These are phyloP conservation scores for Sclerotinia glacialis DNA, from an alignment of 2,329 filamentous ascomycete genomes.

Conservation along the genomic window DNA sequence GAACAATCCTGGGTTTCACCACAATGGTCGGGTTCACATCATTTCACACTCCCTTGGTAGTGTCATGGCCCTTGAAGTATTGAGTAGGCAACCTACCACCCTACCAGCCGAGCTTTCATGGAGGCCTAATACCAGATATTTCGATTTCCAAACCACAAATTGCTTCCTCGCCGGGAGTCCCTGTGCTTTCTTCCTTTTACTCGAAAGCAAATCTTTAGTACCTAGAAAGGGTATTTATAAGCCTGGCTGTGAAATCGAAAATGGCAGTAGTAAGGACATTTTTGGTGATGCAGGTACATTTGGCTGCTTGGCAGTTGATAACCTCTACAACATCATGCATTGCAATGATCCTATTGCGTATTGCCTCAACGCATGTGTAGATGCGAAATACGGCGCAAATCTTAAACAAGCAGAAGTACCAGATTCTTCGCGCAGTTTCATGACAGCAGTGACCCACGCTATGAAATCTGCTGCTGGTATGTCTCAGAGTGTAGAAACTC, in stretches of 20 bases:
- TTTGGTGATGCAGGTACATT: conserved; percentile 78
- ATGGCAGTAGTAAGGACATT: conserved; percentile 56
- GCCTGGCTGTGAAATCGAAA: conserved; percentile 65
- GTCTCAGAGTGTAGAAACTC: conserved; percentile 38
- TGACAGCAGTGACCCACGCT: conserved; percentile 61
- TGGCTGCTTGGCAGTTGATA: conserved; percentile 90
- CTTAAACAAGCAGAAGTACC: conserved; percentile 79
- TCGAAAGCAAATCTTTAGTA: conserved; percentile 69
- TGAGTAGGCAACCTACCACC: conserved; percentile 81
- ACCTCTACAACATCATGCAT: conserved; percentile 88
- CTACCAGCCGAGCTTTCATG: conserved; percentile 45
- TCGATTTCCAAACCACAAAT: conserved; percentile 90
- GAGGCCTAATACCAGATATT: conserved; percentile 55
- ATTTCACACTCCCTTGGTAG: conserved; percentile 92
- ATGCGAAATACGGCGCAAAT: conserved; percentile 71
- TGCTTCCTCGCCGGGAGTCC: conserved; percentile 89
- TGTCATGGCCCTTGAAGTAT: conserved; percentile 88
- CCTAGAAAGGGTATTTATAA: conserved; percentile 76
- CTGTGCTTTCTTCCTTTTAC: conserved; percentile 84
- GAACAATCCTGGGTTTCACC: conserved; percentile 84
- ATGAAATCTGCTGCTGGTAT: conserved; percentile 62
- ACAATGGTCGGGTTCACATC: conserved; percentile 81
- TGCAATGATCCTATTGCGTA: conserved; percentile 79
- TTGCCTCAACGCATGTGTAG: conserved; percentile 84
- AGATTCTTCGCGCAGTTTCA: conserved; percentile 62